phyloP scores from a whole-genome alignment of 1,284 basidiomycete genomes.

The Volvariella volvacea region DNA sequence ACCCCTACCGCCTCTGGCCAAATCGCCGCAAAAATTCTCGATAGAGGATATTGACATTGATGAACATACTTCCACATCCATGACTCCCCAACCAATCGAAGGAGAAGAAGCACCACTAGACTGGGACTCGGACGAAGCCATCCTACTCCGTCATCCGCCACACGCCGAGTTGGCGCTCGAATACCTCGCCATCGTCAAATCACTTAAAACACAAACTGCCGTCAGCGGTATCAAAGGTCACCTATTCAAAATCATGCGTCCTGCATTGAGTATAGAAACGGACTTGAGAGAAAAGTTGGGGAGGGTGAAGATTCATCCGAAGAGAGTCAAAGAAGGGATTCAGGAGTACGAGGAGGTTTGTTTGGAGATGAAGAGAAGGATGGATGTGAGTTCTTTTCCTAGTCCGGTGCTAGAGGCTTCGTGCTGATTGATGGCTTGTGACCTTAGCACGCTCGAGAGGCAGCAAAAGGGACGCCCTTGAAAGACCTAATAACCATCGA shows the following conservation, averaged over 20 bases:
- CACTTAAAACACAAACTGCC: constrained; percentile 68
- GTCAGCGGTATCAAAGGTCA: constrained; percentile 85
- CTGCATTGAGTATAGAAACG: constrained; percentile 61
- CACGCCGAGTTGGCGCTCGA: constrained; percentile 71
- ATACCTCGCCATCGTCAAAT: constrained; percentile 79
- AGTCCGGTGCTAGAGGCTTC: background rate
- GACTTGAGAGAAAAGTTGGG: constrained; percentile 75
- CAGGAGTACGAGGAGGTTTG: constrained; percentile 57
- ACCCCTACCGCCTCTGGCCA: background rate
- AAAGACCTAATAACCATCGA: constrained; percentile 45
- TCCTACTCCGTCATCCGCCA: constrained; percentile 43
- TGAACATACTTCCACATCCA: too few species aligned
- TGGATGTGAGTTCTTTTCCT: constrained; percentile 44
- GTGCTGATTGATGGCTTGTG: constrained; percentile 3
- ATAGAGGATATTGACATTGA: background rate
- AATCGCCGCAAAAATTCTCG: background rate
- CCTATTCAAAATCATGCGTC: constrained; percentile 87
- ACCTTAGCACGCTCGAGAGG: constrained; percentile 38
- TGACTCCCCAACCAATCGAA: constrained; percentile 5
- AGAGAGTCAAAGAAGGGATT: constrained; percentile 35
- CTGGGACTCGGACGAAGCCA: constrained; percentile 22
- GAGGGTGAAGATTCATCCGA: constrained; percentile 32
- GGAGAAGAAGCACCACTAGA: constrained; percentile 9
- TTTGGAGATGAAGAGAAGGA: constrained; percentile 56
- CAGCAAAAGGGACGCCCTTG: constrained; percentile 26